A percentile compares a stretch with the other conserved stretches of the same genome.
Evolutionary conservation across 2,329 filamentous ascomycete genomes (phyloP).

Genomic region (Geosmithia morbida): DNA sequence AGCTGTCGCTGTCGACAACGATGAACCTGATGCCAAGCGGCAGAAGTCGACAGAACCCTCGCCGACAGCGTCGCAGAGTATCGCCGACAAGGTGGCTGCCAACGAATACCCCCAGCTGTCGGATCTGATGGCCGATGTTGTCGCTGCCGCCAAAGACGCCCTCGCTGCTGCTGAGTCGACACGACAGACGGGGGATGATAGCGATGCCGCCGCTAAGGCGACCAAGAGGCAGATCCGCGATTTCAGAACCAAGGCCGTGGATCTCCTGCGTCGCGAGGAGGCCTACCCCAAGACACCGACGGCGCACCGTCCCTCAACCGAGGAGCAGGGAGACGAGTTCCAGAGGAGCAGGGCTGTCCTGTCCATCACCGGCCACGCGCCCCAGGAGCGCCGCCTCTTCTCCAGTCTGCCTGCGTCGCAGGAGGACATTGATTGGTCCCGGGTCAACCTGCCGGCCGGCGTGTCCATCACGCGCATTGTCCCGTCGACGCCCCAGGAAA

Average conservation of each 20-base stretch:
- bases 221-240: slow-evolving; percentile 28
- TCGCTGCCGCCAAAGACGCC: slow-evolving; percentile 30
- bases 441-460: slow-evolving; percentile 54
- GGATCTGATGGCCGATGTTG: slow-evolving; percentile 46
- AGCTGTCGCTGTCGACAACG: slow-evolving; percentile 14
- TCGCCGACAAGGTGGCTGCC: slow-evolving; percentile 37
- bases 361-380: slow-evolving; percentile 63
- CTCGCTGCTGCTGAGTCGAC: slow-evolving; percentile 27
- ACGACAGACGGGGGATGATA: slow-evolving; percentile 11
- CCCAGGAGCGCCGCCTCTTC: slow-evolving; percentile 65
- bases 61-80: slow-evolving; percentile 20
- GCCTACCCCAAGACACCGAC: slow-evolving; percentile 28
- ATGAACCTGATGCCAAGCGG: slow-evolving; percentile 44
- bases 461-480: slow-evolving; percentile 34
- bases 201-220: slow-evolving; percentile 12
- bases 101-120: slow-evolving; percentile 46
- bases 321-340: slow-evolving; percentile 20
- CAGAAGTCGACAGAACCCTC: slow-evolving; percentile 37
- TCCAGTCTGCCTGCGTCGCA: slow-evolving; percentile 52
- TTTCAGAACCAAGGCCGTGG: slow-evolving; percentile 49
- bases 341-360: slow-evolving; percentile 33
- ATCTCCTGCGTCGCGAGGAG: slow-evolving; percentile 47
- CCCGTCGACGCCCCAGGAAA: slow-evolving; percentile 23
- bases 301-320: slow-evolving; percentile 17
- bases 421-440: slow-evolving; percentile 12